phyloP scores from a whole-genome alignment of 306 rosid genomes.

The Dalbergia oliveri region DNA sequence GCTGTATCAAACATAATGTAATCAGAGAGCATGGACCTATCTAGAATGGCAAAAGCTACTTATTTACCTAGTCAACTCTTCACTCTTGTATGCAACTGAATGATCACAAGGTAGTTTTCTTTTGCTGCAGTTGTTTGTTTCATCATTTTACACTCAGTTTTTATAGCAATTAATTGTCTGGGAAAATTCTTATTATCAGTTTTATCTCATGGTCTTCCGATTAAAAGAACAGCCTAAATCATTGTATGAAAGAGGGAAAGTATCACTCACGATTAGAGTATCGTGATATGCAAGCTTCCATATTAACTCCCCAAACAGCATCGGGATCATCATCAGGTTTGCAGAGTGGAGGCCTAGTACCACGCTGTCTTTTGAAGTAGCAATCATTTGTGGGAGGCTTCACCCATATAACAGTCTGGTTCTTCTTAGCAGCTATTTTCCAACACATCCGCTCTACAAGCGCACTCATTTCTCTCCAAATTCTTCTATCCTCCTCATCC shows the following conservation, averaged over 20 bases:
- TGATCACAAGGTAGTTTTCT: slow-evolving; percentile 18
- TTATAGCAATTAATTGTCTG: slow-evolving; percentile 1
- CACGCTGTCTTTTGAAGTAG: slow-evolving; percentile 73
- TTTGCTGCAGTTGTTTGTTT: slow-evolving; percentile 12
- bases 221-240: slow-evolving; percentile 9
- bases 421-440: slow-evolving; percentile 82
- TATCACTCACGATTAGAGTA: slow-evolving; percentile 79
- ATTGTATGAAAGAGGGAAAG: slow-evolving; percentile 36
- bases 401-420: slow-evolving; percentile 96
- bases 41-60: slow-evolving; percentile 23
- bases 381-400: slow-evolving; percentile 95
- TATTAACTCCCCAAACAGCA: slow-evolving; percentile 81
- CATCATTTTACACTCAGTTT: slow-evolving; percentile 10
- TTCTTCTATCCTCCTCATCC: slow-evolving; percentile 88
- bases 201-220: slow-evolving; percentile 15
- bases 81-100: background rate
- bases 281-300: slow-evolving; percentile 88
- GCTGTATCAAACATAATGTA: background rate
- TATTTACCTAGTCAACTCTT: slow-evolving; percentile 23
- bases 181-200: slow-evolving; percentile 12
- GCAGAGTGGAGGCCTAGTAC: slow-evolving; percentile 84
- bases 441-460: slow-evolving; percentile 87
- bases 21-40: slow-evolving; percentile 22
- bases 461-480: slow-evolving; percentile 88
- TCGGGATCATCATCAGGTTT: slow-evolving; percentile 81